phyloP scores from a whole-genome alignment of 768 basidiomycete genomes.

The Serendipita indica region DNA sequence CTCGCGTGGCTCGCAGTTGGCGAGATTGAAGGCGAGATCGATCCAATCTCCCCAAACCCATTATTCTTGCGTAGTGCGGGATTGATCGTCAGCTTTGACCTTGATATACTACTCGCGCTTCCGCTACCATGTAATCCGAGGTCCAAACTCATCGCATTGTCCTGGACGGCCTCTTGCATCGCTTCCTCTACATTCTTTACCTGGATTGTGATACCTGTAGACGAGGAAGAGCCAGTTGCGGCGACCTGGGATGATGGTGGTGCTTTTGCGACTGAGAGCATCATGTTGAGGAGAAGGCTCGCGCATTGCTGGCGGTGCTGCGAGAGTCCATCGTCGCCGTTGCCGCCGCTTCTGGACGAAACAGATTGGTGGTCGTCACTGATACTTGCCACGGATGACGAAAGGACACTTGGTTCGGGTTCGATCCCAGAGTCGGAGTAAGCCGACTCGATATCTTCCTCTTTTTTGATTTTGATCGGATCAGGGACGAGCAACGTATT shows the following conservation, averaged over 20 bases:
- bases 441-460: background rate
- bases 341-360: background rate
- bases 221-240: background rate
- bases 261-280: background rate
- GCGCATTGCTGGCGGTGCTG: background rate
- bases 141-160: constrained; percentile 4
- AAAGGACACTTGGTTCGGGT: background rate
- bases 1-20: background rate
- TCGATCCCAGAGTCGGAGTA: background rate
- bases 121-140: background rate
- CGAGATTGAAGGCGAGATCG: background rate
- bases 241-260: background rate
- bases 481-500: background rate
- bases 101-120: background rate
- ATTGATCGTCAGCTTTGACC: background rate
- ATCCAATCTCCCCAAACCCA: constrained; percentile 5
- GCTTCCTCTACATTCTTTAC: background rate
- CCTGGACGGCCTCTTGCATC: too few relatives aligned
- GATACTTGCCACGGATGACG: background rate
- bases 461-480: background rate
- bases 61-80: background rate
- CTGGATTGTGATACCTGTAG: background rate
- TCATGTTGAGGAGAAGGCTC: background rate
- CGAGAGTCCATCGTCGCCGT: background rate
- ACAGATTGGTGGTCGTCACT: background rate